Base-by-base conservation (phyloP, 2,329 filamentous ascomycete genomes). In the Harringtonia aguacate region DNA sequence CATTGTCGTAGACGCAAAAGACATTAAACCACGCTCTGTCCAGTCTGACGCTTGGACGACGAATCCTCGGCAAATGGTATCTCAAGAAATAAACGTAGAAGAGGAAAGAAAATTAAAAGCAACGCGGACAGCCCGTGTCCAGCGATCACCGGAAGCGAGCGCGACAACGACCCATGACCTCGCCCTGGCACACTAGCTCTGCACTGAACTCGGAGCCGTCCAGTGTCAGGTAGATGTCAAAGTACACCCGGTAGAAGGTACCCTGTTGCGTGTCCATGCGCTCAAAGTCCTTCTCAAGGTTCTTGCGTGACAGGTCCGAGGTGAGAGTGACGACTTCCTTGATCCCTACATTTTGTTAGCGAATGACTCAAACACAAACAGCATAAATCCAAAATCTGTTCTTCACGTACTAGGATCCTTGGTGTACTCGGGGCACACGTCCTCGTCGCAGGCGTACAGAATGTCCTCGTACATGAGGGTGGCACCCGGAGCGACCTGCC, bases 391-490 rank as follows among this genome's bases (percentile, higher is more conserved):
- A n/a, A 15, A 30, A 30, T 13, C 12, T n/a, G n/a, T n/a, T n/a
- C n/a, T n/a, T n/a, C 4, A 85, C 89, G 81, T 81, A 95, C 92
- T 86, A 55, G 92, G 90, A 77, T 98, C 92, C 64, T 97, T 98
- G 54, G 90, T 97, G 63, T 98, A 98, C 63, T 97, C 92, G 1
- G 92, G 92, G 65, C 90, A 97, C 42, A 95, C 86, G 61, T 98
- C 92, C 52, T 97, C 92, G 59, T 98, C 92, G 59, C 92, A 98
- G 41, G 90, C 92, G 62, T 95, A 97, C 46, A 97, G 66, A 43
- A 97, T 90, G 67, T 98, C 92, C 70, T 98, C 92, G 62, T 98
- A 98, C 92, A 98, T 97, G 55, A 98, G 79, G 1, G 90, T 97
- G 29, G 92, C 92, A 40, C 92, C 92, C 1, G 92, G 92, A 7